These are phyloP conservation scores for Singerocomus inundabilis DNA, from an alignment of 1,284 basidiomycete genomes.

Conservation along the genomic window DNA sequence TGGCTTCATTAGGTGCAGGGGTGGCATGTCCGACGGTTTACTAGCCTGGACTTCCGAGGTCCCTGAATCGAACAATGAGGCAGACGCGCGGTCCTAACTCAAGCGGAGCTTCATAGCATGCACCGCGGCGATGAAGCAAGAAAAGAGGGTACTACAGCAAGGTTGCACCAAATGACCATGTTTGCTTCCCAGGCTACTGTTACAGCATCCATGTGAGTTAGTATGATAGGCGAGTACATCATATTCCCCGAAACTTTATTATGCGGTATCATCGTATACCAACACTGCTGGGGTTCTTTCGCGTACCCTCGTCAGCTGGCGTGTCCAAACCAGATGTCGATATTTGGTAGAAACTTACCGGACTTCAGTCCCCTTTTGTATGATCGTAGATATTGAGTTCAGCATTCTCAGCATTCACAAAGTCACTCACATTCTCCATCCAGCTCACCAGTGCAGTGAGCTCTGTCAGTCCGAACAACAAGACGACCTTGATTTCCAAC, in stretches of 20 bases:
- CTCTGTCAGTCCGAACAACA: constrained; percentile 47
- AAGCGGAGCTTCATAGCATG: no score
- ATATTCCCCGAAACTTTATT: background rate
- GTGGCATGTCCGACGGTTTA: no score
- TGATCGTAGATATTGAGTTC: constrained; percentile 7
- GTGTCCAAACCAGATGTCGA: background rate
- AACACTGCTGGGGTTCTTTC: constrained; percentile 39
- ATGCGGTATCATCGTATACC: constrained; percentile 37
- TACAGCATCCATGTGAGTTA: constrained; percentile 4
- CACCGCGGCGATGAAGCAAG: no score
- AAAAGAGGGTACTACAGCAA: background rate
- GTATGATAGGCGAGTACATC: background rate
- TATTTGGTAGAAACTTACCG: constrained; percentile 24
- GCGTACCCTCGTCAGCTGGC: background rate
- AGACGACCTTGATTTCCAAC: constrained; percentile 38
- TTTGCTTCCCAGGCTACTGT: background rate
- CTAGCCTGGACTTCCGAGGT: no score
- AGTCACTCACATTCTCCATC: constrained; percentile 40
- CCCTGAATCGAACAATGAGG: no score
- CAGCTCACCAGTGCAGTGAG: constrained; percentile 45
- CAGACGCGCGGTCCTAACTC: no score
- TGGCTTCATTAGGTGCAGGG: no score
- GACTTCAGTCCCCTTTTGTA: constrained; percentile 26
- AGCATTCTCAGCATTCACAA: background rate
- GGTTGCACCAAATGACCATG: background rate